A percentile compares a stretch with the other conserved stretches of the same genome.
These are phyloP conservation scores for Floccularia luteovirens DNA, from an alignment of 768 basidiomycete species.

Conservation along the genomic window DNA sequence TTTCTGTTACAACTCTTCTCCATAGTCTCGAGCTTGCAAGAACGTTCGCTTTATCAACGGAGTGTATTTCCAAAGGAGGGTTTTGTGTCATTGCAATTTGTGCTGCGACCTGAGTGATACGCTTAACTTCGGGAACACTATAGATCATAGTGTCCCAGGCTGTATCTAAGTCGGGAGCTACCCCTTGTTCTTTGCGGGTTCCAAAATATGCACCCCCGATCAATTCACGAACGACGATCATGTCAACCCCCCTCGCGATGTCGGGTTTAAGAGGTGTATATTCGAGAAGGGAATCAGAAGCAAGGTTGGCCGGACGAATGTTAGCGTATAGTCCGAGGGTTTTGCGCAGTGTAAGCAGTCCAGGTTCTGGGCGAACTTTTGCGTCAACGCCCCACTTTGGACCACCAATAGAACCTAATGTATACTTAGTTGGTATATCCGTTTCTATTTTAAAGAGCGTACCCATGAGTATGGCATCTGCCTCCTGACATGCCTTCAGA, in stretches of 20 bases:
- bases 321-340: slow-evolving; percentile 94
- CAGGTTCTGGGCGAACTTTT: slow-evolving; percentile 88
- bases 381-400: slow-evolving; percentile 95
- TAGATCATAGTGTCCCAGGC: slow-evolving; percentile 96
- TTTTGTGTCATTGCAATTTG: slow-evolving; percentile 78
- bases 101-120: slow-evolving; percentile 94
- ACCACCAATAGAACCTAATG: slow-evolving; percentile 92
- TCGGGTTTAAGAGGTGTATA: slow-evolving; percentile 87
- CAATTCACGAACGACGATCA: slow-evolving; percentile 93
- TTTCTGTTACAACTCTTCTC: slow-evolving; percentile 88
- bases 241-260: slow-evolving; percentile 76
- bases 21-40: slow-evolving; percentile 91
- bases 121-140: slow-evolving; percentile 83
- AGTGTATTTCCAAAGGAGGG: slow-evolving; percentile 86
- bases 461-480: slow-evolving; percentile 97
- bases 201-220: slow-evolving; percentile 98
- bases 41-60: slow-evolving; percentile 98
- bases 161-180: slow-evolving; percentile 49
- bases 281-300: slow-evolving; percentile 80
- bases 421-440: background rate
- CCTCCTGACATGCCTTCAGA: slow-evolving; percentile 81
- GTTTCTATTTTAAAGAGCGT: slow-evolving; percentile 10
- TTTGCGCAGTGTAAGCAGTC: slow-evolving; percentile 84
- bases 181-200: slow-evolving; percentile 79
- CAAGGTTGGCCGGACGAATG: slow-evolving; percentile 94